phyloP scores from a whole-genome alignment of 176 grass and related monocot genomes.

The Carex kokanica region DNA sequence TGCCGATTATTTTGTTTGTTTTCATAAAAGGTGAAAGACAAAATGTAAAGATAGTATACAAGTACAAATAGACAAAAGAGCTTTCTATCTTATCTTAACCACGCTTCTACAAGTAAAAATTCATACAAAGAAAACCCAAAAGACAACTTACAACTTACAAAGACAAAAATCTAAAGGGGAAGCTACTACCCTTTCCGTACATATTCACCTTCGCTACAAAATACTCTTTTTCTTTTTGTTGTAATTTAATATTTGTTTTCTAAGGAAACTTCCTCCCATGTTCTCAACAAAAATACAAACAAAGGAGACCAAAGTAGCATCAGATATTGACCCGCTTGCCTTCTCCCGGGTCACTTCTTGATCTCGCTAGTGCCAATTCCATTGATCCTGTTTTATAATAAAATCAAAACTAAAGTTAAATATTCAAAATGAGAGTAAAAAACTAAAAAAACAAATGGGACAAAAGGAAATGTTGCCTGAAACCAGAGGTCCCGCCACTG shows the following conservation, averaged over 20 bases:
- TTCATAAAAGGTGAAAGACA: neutral
- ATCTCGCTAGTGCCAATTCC: conserved; percentile 49
- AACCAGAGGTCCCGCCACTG: neutral
- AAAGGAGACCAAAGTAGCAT: neutral
- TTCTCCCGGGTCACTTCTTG: conserved; percentile 57
- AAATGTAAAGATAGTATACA: neutral
- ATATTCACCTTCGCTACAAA: conserved; percentile 16
- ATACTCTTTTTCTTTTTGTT: neutral
- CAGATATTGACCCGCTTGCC: neutral
- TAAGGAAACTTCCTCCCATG: conserved; percentile 36
- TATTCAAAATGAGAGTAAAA: neutral
- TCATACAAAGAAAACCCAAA: conserved; percentile 1
- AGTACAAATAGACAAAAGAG: neutral
- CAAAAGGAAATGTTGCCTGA: neutral
- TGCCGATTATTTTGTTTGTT: neutral
- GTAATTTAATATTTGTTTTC: neutral
- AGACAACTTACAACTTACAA: neutral
- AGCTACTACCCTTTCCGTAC: neutral
- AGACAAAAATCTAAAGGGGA: conserved; percentile 5
- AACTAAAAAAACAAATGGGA: conserved; percentile 5
- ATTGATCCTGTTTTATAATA: conserved; percentile 22
- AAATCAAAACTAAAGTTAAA: neutral
- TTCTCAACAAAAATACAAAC: conserved; percentile 15
- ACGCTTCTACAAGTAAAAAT: conserved; percentile 31
- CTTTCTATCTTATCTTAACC: conserved; percentile 22